These are phyloP conservation scores for Didymella sp. DNA, from an alignment of 2,329 filamentous ascomycete genomes.

Conservation along the genomic window DNA sequence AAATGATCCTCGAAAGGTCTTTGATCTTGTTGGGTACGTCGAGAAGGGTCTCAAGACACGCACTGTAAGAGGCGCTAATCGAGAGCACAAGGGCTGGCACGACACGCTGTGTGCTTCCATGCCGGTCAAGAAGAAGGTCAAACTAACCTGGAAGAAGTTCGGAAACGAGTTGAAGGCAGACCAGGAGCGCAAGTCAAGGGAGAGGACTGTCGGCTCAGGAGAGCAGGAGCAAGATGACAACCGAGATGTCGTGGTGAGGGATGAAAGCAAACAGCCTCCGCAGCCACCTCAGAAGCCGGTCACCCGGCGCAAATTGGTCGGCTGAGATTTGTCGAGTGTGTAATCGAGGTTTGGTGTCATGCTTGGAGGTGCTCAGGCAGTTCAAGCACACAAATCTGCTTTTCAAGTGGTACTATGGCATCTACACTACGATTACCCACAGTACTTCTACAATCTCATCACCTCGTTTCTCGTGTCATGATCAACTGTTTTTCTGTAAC, in stretches of 20 bases:
- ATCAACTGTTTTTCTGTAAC: background rate
- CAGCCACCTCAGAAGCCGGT: background rate
- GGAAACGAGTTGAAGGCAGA: slow-evolving; percentile 14
- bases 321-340: background rate
- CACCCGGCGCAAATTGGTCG: background rate
- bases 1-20: slow-evolving; percentile 18
- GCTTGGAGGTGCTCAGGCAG: background rate
- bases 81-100: slow-evolving; percentile 32
- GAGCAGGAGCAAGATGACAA: background rate
- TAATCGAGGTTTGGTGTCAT: background rate
- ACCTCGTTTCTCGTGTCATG: background rate
- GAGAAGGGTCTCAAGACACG: slow-evolving; percentile 17
- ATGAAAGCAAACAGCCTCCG: background rate
- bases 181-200: background rate
- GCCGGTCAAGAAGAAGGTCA: slow-evolving; percentile 46
- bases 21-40: slow-evolving; percentile 29
- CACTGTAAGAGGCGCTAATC: slow-evolving; percentile 15
- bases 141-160: slow-evolving; percentile 20
- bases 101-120: slow-evolving; percentile 25
- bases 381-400: background rate
- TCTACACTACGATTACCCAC: too few relatives aligned
- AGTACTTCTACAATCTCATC: background rate
- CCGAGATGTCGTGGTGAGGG: background rate
- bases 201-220: background rate
- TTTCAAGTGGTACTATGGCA: background rate